These are phyloP conservation scores for Ceratocystis ficicola DNA, from an alignment of 2,329 filamentous ascomycete species.

Conservation along the genomic window DNA sequence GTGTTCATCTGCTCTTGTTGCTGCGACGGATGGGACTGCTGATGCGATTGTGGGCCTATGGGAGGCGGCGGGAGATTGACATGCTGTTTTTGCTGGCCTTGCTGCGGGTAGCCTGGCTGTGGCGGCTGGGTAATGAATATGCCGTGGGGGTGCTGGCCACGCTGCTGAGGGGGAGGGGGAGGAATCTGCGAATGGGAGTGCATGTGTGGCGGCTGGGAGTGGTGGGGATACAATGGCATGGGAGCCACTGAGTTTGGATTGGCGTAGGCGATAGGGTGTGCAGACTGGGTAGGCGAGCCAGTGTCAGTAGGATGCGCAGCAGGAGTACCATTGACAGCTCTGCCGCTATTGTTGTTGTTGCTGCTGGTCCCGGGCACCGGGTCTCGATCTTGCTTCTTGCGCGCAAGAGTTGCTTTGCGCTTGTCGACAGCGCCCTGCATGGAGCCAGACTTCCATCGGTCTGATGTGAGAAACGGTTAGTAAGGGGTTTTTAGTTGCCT, in stretches of 20 bases:
- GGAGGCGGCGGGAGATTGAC: constrained; percentile 1
- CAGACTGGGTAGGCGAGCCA: neutral
- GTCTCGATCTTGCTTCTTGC: constrained; percentile 43
- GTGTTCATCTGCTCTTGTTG: constrained; percentile 20
- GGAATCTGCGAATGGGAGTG: constrained; percentile 15
- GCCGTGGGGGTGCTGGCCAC: constrained; percentile 16
- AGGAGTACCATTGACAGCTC: neutral
- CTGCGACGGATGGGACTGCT: constrained; percentile 26
- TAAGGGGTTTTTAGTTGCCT: neutral
- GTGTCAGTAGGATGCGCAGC: constrained; percentile 6
- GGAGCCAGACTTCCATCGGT: constrained; percentile 48
- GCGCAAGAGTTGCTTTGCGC: constrained; percentile 46
- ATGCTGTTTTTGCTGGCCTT: constrained; percentile 12
- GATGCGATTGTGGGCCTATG: neutral
- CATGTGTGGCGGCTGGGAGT: constrained; percentile 11
- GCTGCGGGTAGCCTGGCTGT: constrained; percentile 1
- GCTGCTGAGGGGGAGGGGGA: constrained; percentile 3
- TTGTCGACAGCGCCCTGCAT: constrained; percentile 51
- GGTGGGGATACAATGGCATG: constrained; percentile 12
- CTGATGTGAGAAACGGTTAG: constrained; percentile 30
- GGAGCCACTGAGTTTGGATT: neutral
- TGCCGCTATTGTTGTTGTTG: neutral
- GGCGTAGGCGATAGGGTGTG: neutral
- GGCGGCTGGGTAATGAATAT: constrained; percentile 20
- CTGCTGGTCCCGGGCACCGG: constrained; percentile 23